A percentile compares a stretch with the other conserved stretches of the same genome.
Evolutionary conservation across 176 grass and related monocot species (phyloP).

Genomic region (Carex kokanica): DNA sequence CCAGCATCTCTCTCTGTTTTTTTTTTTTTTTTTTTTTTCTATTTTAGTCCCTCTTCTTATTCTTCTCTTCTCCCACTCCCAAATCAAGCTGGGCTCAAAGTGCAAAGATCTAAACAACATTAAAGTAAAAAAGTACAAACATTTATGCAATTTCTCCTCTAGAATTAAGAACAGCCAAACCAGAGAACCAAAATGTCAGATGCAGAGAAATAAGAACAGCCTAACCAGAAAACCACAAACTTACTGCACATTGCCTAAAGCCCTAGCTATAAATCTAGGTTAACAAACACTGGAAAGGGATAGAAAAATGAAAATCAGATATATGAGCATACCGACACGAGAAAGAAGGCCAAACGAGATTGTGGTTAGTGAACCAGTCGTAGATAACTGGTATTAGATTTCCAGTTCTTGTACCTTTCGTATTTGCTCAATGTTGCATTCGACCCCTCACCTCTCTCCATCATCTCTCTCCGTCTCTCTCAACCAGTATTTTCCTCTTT

Average conservation of each 20-base stretch:
- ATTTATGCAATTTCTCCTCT: constrained; percentile 26
- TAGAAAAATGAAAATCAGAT: not conserved
- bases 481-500: not conserved
- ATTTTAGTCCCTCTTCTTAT: no score
- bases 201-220: no score
- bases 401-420: constrained; percentile 79
- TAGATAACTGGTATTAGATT: constrained; percentile 81
- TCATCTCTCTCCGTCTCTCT: constrained; percentile 31
- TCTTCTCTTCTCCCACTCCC: no score
- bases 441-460: constrained; percentile 38
- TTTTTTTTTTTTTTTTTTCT: no score
- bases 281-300: not conserved
- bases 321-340: constrained; percentile 57
- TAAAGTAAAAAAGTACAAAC: not conserved
- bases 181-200: no score
- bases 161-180: not conserved
- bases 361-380: constrained; percentile 94
- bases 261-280: not conserved
- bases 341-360: constrained; percentile 90
- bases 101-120: not conserved
- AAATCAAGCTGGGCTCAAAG: no score
- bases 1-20: no score
- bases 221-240: constrained; percentile 36
- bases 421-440: constrained; percentile 42
- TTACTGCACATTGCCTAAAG: constrained; percentile 4